Percentiles rank a stretch among this genome's conserved stretches.
These are phyloP conservation scores for Ceratocystis cacaofunesta DNA, from an alignment of 2,329 filamentous ascomycete genomes.

Conservation along the genomic window DNA sequence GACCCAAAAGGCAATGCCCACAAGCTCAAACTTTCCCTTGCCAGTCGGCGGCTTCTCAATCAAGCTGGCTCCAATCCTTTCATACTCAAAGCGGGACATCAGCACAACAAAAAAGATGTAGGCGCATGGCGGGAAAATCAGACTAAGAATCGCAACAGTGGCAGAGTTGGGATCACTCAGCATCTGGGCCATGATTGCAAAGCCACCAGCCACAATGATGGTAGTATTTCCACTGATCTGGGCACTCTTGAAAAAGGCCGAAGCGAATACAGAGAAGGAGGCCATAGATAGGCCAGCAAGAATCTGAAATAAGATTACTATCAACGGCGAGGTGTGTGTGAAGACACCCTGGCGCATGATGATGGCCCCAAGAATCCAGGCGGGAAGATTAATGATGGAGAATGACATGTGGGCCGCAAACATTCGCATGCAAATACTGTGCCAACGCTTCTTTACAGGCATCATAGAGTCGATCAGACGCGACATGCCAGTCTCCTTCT, in stretches of 20 bases:
- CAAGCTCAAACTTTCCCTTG: slow-evolving; percentile 43
- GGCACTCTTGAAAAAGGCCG: slow-evolving; percentile 70
- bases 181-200: slow-evolving; percentile 72
- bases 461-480: slow-evolving; percentile 87
- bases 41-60: slow-evolving; percentile 45
- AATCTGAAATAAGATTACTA: slow-evolving; percentile 61
- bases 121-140: slow-evolving; percentile 76
- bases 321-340: slow-evolving; percentile 42
- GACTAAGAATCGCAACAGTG: slow-evolving; percentile 51
- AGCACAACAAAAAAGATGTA: slow-evolving; percentile 69
- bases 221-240: slow-evolving; percentile 76
- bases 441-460: slow-evolving; percentile 57
- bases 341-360: slow-evolving; percentile 52
- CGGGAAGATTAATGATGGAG: slow-evolving; percentile 62
- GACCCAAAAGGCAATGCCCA: slow-evolving; percentile 63
- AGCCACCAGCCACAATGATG: slow-evolving; percentile 54
- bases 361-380: slow-evolving; percentile 63
- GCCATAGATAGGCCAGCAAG: slow-evolving; percentile 62
- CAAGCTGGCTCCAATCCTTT: slow-evolving; percentile 46
- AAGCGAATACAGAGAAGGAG: slow-evolving; percentile 68
- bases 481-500: slow-evolving; percentile 76
- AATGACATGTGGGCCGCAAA: slow-evolving; percentile 69
- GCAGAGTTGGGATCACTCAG: slow-evolving; percentile 46
- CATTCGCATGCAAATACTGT: slow-evolving; percentile 63
- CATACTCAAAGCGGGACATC: slow-evolving; percentile 60